phyloP scores from a whole-genome alignment of 768 basidiomycete species.

The Agrocybe pediades region DNA sequence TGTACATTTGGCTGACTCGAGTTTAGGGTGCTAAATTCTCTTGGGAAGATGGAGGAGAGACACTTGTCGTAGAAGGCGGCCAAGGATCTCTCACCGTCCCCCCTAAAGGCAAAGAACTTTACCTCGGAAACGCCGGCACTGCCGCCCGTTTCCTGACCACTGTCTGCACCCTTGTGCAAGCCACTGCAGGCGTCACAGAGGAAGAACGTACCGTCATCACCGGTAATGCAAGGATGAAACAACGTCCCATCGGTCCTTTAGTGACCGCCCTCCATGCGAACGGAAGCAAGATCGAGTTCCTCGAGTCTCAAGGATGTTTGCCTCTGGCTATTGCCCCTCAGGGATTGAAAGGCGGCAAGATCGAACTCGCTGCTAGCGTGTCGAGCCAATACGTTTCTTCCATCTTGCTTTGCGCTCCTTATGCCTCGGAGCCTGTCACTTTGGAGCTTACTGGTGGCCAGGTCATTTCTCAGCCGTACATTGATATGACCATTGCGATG shows the following conservation, averaged over 20 bases:
- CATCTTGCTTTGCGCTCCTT: conserved; percentile 95
- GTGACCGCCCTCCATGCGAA: conserved; percentile 88
- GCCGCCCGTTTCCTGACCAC: conserved; percentile 97
- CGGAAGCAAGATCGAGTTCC: conserved; percentile 75
- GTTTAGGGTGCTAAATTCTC: conserved; percentile 83
- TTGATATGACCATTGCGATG: conserved; percentile 99
- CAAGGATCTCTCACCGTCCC: conserved; percentile 80
- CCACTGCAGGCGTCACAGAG: conserved; percentile 27
- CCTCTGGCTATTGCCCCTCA: conserved; percentile 84
- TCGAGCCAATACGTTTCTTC: conserved; percentile 99
- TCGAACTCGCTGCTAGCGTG: conserved; percentile 90
- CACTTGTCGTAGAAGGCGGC: conserved; percentile 89
- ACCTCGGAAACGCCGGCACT: conserved; percentile 96
- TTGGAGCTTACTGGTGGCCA: conserved; percentile 92
- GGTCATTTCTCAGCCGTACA: conserved; percentile 98
- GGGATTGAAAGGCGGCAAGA: conserved; percentile 79
- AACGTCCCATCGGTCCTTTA: conserved; percentile 93
- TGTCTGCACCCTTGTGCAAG: conserved; percentile 86
- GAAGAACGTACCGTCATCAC: conserved; percentile 77
- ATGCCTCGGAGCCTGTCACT: conserved; percentile 79
- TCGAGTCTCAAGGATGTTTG: conserved; percentile 82
- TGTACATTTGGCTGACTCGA: not conserved
- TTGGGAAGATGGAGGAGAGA: conserved; percentile 98
- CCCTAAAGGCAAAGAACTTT: conserved; percentile 80
- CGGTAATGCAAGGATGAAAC: conserved; percentile 98